Conservation (phyloP, 345 rosid species). For the Eucalyptus rudis region DNA sequence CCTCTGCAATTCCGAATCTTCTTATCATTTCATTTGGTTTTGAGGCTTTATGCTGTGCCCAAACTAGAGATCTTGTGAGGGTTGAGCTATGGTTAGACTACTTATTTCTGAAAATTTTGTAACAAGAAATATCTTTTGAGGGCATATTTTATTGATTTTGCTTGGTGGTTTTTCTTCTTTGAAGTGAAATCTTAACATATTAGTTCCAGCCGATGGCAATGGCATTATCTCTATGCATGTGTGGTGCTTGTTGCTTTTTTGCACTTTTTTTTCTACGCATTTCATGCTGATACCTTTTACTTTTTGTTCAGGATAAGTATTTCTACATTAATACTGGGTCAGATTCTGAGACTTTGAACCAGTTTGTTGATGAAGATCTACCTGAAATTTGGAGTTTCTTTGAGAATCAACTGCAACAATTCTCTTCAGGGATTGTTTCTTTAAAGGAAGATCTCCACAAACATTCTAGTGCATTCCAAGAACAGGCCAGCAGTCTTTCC, state of each 20-base stretch:
- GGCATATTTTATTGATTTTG: neutral
- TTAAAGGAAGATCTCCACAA: conserved; percentile 34
- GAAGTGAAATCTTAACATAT: neutral
- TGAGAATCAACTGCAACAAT: conserved; percentile 37
- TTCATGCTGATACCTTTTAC: neutral
- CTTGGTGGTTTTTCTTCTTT: neutral
- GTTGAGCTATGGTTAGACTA: neutral
- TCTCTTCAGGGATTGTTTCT: conserved; percentile 18
- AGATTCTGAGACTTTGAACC: conserved; percentile 16
- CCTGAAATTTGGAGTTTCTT: conserved; percentile 28
- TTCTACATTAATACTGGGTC: conserved; percentile 21
- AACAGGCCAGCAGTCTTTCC: conserved; percentile 32
- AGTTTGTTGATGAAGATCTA: conserved; percentile 22
- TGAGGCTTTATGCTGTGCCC: neutral
- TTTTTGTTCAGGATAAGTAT: conserved; percentile 24
- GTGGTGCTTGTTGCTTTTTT: neutral
- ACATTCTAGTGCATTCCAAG: conserved; percentile 37
- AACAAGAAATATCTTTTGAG: neutral
- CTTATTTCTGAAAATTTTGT: neutral
- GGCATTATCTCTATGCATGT: neutral
- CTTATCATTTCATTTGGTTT: neutral
- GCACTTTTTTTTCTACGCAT: neutral
- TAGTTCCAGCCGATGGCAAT: neutral
- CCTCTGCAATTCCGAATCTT: neutral
- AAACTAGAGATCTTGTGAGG: neutral